These are phyloP conservation scores for Vanrija humicola DNA, from an alignment of 1,284 basidiomycete genomes.

Conservation along the genomic window DNA sequence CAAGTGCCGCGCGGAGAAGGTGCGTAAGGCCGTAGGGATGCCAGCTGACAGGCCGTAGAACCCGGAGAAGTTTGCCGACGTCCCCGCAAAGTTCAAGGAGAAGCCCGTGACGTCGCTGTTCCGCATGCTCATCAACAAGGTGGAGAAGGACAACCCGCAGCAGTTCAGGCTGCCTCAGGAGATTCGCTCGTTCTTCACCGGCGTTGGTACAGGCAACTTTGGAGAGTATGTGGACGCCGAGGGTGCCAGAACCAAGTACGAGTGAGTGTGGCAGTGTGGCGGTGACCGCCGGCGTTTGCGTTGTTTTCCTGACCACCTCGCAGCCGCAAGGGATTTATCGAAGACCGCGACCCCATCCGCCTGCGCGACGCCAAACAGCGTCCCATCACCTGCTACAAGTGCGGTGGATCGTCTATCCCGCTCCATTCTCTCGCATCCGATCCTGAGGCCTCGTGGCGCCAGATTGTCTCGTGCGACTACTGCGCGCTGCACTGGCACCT, in stretches of 20 bases:
- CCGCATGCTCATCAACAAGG: constrained; percentile 25
- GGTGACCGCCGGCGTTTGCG: no score
- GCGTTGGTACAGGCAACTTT: constrained; percentile 65
- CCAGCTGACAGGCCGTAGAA: neutral
- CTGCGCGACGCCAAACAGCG: constrained; percentile 79
- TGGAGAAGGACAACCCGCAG: constrained; percentile 51
- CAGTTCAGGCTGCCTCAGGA: constrained; percentile 86
- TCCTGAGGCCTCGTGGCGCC: constrained; percentile 45
- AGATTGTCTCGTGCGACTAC: constrained; percentile 90
- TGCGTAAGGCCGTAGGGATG: constrained; percentile 16
- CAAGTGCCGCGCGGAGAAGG: constrained; percentile 40
- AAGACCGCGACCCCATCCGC: constrained; percentile 85
- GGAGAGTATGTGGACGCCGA: constrained; percentile 77
- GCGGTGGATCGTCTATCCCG: constrained; percentile 68
- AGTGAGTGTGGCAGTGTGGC: constrained; percentile 31
- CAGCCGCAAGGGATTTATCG: constrained; percentile 81
- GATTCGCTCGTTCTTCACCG: constrained; percentile 76
- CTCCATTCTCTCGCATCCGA: constrained; percentile 32
- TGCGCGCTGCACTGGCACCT: constrained; percentile 95
- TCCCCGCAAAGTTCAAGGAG: constrained; percentile 11
- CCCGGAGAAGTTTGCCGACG: neutral
- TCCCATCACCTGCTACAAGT: constrained; percentile 81
- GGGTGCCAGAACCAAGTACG: constrained; percentile 71
- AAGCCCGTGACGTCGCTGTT: constrained; percentile 35
- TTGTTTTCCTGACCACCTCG: constrained; percentile 4